Percentiles rank a stretch among this genome's conserved stretches.
Conservation (phyloP, 352 stramenopile species). For the Globisporangium nunn region DNA sequence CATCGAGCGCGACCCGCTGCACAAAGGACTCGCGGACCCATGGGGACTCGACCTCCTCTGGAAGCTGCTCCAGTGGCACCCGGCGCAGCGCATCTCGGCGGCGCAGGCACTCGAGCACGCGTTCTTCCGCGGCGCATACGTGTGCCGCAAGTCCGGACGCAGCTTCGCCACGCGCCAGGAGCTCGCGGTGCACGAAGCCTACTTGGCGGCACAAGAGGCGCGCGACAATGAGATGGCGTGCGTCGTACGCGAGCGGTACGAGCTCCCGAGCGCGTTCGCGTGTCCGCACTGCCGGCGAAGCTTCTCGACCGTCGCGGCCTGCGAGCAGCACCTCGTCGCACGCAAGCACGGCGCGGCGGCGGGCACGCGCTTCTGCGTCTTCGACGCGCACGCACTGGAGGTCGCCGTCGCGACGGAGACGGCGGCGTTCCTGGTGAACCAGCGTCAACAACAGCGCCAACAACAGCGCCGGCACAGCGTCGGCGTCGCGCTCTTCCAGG, state of each 20-base stretch:
- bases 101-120: conserved; percentile 74
- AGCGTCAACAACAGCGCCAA: background rate
- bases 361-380: conserved; percentile 47
- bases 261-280: conserved; percentile 34
- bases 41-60: conserved; percentile 91
- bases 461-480: conserved; percentile 4
- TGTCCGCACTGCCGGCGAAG: conserved; percentile 55
- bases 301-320: conserved; percentile 60
- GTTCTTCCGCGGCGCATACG: conserved; percentile 82
- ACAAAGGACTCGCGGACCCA: conserved; percentile 76
- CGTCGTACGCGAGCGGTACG: conserved; percentile 48
- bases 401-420: conserved; percentile 19
- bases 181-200: conserved; percentile 50
- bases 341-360: conserved; percentile 25
- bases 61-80: conserved; percentile 91
- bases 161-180: conserved; percentile 60
- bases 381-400: conserved; percentile 25
- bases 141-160: conserved; percentile 48
- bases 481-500: conserved; percentile 78
- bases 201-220: conserved; percentile 42
- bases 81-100: conserved; percentile 79
- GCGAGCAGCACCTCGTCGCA: conserved; percentile 47
- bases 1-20: conserved; percentile 84
- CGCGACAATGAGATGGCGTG: conserved; percentile 44
- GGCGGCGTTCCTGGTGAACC: conserved; percentile 6